phyloP scores from a whole-genome alignment of 2,329 filamentous ascomycete species.

The Domatiomyces catenatus region DNA sequence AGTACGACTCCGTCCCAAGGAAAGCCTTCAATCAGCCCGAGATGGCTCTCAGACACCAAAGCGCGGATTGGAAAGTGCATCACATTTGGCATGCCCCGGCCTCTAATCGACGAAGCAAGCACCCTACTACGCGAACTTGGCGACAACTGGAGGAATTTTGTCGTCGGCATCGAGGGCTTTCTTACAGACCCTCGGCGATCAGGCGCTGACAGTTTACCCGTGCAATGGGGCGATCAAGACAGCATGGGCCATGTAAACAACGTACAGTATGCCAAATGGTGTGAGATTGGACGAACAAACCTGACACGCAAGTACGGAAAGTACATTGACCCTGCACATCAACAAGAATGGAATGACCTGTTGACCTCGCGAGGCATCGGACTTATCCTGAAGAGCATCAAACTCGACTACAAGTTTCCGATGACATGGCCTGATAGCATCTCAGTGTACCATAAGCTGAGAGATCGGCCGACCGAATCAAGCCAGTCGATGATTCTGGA shows the following conservation, averaged over 20 bases:
- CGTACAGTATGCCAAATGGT: constrained; percentile 66
- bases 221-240: constrained; percentile 63
- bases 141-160: constrained; percentile 53
- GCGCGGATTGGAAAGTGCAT: constrained; percentile 58
- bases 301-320: constrained; percentile 58
- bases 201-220: constrained; percentile 49
- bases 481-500: constrained; percentile 43
- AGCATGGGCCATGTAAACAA: constrained; percentile 66
- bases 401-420: constrained; percentile 75
- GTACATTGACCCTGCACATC: constrained; percentile 45
- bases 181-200: constrained; percentile 47
- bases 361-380: constrained; percentile 52
- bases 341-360: constrained; percentile 51
- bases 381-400: constrained; percentile 65
- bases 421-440: constrained; percentile 71
- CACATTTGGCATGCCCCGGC: constrained; percentile 49
- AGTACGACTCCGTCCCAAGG: not conserved
- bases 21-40: constrained; percentile 27
- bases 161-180: constrained; percentile 62
- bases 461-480: constrained; percentile 33
- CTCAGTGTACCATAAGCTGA: constrained; percentile 68
- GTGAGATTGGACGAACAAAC: constrained; percentile 65
- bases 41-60: constrained; percentile 58
- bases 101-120: constrained; percentile 44
- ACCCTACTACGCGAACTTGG: constrained; percentile 45